A percentile compares a stretch with the other conserved stretches of the same genome.
phyloP scores from a whole-genome alignment of 805 yeast species.

The Lachancea mirantina region DNA sequence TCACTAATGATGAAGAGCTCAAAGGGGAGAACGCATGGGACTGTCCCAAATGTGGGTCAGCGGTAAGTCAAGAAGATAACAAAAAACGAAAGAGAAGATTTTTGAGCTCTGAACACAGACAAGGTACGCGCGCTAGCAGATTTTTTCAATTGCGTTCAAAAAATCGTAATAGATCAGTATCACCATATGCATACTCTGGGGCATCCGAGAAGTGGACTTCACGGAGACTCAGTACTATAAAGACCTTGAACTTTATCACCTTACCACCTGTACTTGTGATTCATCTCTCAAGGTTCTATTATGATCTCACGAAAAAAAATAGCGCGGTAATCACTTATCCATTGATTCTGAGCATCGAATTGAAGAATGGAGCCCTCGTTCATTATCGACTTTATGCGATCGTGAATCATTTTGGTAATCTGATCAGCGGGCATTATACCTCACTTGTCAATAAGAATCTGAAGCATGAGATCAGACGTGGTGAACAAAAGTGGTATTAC shows the following conservation, averaged over 20 bases:
- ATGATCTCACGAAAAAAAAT: conserved; percentile 47
- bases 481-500: conserved; percentile 54
- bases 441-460: conserved; percentile 48
- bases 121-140: conserved; percentile 8
- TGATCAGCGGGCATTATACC: conserved; percentile 73
- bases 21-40: conserved; percentile 77
- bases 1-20: conserved; percentile 56
- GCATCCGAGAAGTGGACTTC: conserved; percentile 9
- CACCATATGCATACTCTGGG: conserved; percentile 18
- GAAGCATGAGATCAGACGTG: conserved; percentile 28
- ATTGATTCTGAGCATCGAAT: conserved; percentile 41
- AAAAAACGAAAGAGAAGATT: conserved; percentile 6
- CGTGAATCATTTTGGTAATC: conserved; percentile 64
- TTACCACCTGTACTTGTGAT: conserved; percentile 74
- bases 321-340: conserved; percentile 50
- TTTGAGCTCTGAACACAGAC: conserved; percentile 2
- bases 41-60: conserved; percentile 58
- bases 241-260: conserved; percentile 66
- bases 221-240: conserved; percentile 42
- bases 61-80: conserved; percentile 7
- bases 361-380: conserved; percentile 29
- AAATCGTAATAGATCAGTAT: conserved; percentile 26
- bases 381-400: conserved; percentile 53
- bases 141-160: conserved; percentile 21
- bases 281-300: conserved; percentile 74